Evolutionary conservation across 352 stramenopile species (phyloP).

Genomic region (Plasmopara viticola): DNA sequence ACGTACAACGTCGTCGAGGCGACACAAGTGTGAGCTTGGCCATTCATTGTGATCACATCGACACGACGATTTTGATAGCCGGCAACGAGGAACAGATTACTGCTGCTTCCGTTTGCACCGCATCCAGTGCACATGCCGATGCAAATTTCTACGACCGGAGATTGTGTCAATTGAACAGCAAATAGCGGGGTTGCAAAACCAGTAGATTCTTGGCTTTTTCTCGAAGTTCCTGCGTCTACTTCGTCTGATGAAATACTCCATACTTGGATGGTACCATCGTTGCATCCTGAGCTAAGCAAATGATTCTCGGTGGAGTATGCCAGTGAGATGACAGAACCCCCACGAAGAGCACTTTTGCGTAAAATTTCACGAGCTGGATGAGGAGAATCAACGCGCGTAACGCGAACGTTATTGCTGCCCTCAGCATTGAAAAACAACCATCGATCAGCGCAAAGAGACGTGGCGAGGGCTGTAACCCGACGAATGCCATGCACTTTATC

Average conservation of each 20-base stretch:
- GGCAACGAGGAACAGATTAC: conserved; percentile 33
- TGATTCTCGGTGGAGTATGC: conserved; percentile 46
- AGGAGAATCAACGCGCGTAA: conserved; percentile 37
- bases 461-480: conserved; percentile 43
- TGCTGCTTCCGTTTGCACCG: conserved; percentile 11
- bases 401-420: conserved; percentile 68
- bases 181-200: conserved; percentile 27
- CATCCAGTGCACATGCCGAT: conserved; percentile 28
- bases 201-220: conserved; percentile 18
- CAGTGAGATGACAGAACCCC: conserved; percentile 40
- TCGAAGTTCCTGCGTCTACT: conserved; percentile 17
- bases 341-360: conserved; percentile 58
- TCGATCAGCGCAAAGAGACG: conserved; percentile 45
- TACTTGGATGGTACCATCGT: conserved; percentile 60
- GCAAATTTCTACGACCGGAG: conserved; percentile 38
- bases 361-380: conserved; percentile 65
- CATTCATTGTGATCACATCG: conserved; percentile 45
- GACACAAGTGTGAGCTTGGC: conserved; percentile 21
- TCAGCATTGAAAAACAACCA: conserved; percentile 73
- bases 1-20: conserved; percentile 25
- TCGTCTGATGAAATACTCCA: conserved; percentile 53
- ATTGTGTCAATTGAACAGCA: conserved; percentile 28
- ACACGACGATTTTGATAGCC: conserved; percentile 52
- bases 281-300: conserved; percentile 53
- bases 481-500: conserved; percentile 48